Base-by-base conservation (phyloP, 345 rosid species). In the Eutrema heterophyllum region DNA sequence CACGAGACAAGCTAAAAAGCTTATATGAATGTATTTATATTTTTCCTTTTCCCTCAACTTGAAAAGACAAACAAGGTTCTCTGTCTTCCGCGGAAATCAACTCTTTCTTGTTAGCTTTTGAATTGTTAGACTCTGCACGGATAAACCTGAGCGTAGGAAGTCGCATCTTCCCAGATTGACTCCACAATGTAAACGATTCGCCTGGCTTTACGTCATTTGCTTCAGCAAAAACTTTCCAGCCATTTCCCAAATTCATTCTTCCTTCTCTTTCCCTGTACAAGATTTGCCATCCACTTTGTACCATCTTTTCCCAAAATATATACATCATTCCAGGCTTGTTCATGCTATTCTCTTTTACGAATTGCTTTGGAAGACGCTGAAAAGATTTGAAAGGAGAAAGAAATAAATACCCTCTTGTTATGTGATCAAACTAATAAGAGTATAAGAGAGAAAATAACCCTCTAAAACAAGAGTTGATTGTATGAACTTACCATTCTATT, bases 181-280 rank as follows among this genome's bases (percentile, higher is more conserved):
- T 66, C 10, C 14, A 50, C 14, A 50, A 9, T 13, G 21, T 38
- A 21, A 66, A 50, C 26, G 59, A 12, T 4, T 49, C 48, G 5
- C 57, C 46, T 1, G 27, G 3, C 40, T 39, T 53, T 38, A 68
- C 27, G 52, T 50, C 56, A 8, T 64, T 49, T 32, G 29, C 56
- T 64, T 33, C 7, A 18, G 21, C 69, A 40, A 68, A 52, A 27
- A n/a, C 29, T 68, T 14, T 68, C 62, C 62, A 68, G 18, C 72
- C 72, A 0, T 1, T 9, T 38, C 71, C 60, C 35, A 67, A 51
- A 38, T 5, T 5, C 71, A 67, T 38, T 2, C 1, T 1, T 4
- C n/a, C 26, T 21, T 2, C 13, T 24, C 8, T 35, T 32, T 49
- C 57, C 57, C 0, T 1, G 7, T 33, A 6, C 1, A 26, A 63